Evolutionary conservation across 345 rosid genomes (phyloP), one percentile per base, ranked within the genome.

Genomic region (Brassica rapa): DNA sequence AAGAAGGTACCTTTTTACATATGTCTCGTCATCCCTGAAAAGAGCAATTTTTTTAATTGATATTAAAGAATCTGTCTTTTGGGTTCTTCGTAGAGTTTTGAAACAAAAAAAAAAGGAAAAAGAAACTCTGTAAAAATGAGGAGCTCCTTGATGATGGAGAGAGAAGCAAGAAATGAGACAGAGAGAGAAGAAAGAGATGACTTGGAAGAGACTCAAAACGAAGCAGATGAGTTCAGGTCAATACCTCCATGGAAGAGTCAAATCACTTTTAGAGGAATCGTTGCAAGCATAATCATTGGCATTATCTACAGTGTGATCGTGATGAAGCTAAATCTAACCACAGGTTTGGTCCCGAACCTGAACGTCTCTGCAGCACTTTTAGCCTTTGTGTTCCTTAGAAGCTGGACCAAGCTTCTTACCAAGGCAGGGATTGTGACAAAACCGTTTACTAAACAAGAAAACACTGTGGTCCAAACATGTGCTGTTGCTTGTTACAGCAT

Each of bases 281-380:
- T 92, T 66, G 90, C 93, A 12, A 90, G 98, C 69, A 23, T 89
- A 66, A 79, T 62, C 3, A 92, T 94, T 76, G 98, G 98, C 16
- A 68, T 84, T 62, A 83, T 94, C 23, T 94, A 91, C 84, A 92
- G 98, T 82, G 88, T 94, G 46, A 91, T 94, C 15, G 98, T 92
- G 11, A 92, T 81, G 95, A 94, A 94, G 82, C 86, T 94, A 65
- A 92, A 89, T 81, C 83, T 94, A 29, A 94, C 98, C 35, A 94
- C 98, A 3, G 98, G 98, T 21, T 74, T 94, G 24, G 98, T 94
- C 43, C 98, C 98, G 1, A 94, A 92, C 75, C 95, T 94, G 72
- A 94, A 94, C 49, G 98, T 94, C 84, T 94, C 98, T 49, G 97
- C 93, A 27, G 98, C 98, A 35, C 93, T 94, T 1, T 84, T 94